Evolutionary conservation across 2,329 filamentous ascomycete species (phyloP).

Genomic region (Botrytis elliptica): DNA sequence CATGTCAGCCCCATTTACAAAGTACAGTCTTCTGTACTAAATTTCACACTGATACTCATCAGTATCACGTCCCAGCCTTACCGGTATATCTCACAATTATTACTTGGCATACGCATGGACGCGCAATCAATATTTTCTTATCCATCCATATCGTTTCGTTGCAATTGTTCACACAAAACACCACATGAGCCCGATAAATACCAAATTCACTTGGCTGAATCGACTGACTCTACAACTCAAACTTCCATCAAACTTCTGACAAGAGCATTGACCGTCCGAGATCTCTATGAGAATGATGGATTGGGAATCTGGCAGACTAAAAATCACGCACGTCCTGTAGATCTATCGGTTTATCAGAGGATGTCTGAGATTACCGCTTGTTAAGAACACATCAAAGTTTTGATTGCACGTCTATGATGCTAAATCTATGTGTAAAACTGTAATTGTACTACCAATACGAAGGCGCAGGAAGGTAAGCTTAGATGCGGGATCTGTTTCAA

Average conservation of each 20-base stretch:
- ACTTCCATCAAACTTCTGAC: not conserved
- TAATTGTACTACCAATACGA: not conserved
- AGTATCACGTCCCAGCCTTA: not conserved
- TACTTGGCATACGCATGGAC: constrained; percentile 1
- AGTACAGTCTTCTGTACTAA: not conserved
- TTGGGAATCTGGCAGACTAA: not conserved
- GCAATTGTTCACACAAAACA: not conserved
- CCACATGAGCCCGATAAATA: not conserved
- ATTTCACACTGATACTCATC: not conserved
- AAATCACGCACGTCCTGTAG: not conserved
- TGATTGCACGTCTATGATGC: not conserved
- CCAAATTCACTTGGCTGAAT: constrained; percentile 1
- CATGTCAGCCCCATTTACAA: not conserved
- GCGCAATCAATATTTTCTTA: constrained; percentile 18
- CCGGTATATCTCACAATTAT: not conserved
- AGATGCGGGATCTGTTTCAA: constrained; percentile 11
- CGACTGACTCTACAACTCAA: not conserved
- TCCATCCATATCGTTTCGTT: not conserved
- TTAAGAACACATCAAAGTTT: not conserved
- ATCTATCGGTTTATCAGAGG: not conserved
- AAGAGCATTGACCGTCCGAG: not conserved
- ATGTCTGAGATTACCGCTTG: not conserved
- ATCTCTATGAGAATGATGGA: not conserved
- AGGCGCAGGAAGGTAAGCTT: not conserved
- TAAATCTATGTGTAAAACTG: not conserved